phyloP scores from a whole-genome alignment of 495 filamentous ascomycete species.

The Penicillium taxi region DNA sequence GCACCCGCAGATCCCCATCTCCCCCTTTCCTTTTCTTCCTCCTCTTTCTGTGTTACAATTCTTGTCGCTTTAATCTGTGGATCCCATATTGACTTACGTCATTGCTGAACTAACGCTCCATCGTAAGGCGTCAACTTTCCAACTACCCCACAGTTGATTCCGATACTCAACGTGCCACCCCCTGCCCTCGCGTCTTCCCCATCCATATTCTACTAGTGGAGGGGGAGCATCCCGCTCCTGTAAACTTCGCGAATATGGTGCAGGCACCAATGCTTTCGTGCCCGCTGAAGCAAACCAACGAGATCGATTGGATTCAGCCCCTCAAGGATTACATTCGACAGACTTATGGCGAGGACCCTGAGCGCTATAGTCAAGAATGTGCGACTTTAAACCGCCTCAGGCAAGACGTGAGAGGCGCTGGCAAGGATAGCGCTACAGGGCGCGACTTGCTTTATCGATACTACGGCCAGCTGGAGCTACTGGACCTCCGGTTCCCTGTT shows the following conservation, averaged over 20 bases:
- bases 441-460: constrained; percentile 93
- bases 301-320: constrained; percentile 95
- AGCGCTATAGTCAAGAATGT: constrained; percentile 90
- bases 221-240: constrained; percentile 37
- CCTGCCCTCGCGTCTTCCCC: constrained; percentile 9
- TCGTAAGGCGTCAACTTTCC: constrained; percentile 19
- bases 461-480: constrained; percentile 90
- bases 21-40: constrained; percentile 6
- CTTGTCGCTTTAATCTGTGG: not conserved
- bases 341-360: constrained; percentile 93
- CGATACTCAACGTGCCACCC: constrained; percentile 9
- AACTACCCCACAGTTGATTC: constrained; percentile 25
- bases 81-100: constrained; percentile 12
- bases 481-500: constrained; percentile 92
- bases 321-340: constrained; percentile 89
- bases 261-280: constrained; percentile 87
- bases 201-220: constrained; percentile 3
- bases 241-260: constrained; percentile 46
- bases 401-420: constrained; percentile 97
- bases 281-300: constrained; percentile 96
- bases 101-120: constrained; percentile 15
- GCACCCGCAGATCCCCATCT: not conserved
- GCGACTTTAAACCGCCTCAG: constrained; percentile 90
- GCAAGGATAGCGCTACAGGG: constrained; percentile 91
- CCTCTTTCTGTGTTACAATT: constrained; percentile 2